Conservation (phyloP, 208 protist species). For the Wallacemonas sp. region DNA sequence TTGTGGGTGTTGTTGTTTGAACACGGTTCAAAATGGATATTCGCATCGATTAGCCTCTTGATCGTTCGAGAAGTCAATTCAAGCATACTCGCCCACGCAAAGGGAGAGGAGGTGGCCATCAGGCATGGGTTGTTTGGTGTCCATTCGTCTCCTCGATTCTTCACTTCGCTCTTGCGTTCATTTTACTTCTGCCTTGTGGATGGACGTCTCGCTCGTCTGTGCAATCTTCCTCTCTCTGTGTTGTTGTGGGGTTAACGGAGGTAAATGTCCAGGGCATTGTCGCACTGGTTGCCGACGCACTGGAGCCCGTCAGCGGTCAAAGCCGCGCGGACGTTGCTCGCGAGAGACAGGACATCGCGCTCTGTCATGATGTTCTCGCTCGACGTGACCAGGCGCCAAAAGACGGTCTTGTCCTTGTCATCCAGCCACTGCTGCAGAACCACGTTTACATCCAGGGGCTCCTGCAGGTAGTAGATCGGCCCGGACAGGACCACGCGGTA, state of each 20-base stretch:
- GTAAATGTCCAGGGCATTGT: slow-evolving; percentile 31
- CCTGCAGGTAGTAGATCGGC: slow-evolving; percentile 59
- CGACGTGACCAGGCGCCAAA: slow-evolving; percentile 59
- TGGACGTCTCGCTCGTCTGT: too few relatives aligned
- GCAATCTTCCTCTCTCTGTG: background rate
- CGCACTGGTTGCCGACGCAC: slow-evolving; percentile 35
- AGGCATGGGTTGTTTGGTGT: too few relatives aligned
- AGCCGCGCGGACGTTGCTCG: slow-evolving; percentile 26
- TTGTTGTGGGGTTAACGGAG: slow-evolving; percentile 19
- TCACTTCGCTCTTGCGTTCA: too few relatives aligned
- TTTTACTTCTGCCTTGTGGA: too few relatives aligned
- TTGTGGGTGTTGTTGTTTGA: too few relatives aligned
- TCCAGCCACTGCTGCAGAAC: slow-evolving; percentile 45
- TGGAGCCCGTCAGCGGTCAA: slow-evolving; percentile 27
- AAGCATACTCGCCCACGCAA: too few relatives aligned
- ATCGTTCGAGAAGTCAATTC: too few relatives aligned
- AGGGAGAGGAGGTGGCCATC: too few relatives aligned
- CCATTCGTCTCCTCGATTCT: too few relatives aligned
- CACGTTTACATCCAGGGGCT: slow-evolving; percentile 62
- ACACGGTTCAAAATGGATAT: too few relatives aligned
- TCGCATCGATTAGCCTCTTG: too few relatives aligned
- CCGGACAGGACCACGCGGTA: slow-evolving; percentile 28
- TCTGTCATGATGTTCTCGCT: slow-evolving; percentile 58
- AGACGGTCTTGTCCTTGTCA: slow-evolving; percentile 25
- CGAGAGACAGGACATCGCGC: slow-evolving; percentile 36